Percentiles rank a stretch among this genome's conserved stretches.
Evolutionary conservation across 2,329 filamentous ascomycete genomes (phyloP).

Genomic region (Talaromyces amestolkiae): DNA sequence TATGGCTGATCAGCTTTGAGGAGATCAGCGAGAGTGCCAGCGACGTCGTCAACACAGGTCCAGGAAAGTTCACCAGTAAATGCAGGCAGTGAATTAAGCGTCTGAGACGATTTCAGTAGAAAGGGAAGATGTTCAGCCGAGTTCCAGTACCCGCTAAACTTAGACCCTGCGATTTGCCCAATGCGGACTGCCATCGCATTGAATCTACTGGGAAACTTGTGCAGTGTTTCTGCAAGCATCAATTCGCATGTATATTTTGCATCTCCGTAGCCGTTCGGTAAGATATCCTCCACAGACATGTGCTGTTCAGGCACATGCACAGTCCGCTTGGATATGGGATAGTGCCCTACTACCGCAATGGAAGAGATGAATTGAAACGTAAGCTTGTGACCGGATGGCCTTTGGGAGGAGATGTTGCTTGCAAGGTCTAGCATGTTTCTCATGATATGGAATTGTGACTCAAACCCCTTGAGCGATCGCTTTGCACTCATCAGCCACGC

Average conservation of each 20-base stretch:
- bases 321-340: not conserved
- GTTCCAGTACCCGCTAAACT: conserved; percentile 55
- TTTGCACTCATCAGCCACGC: conserved; percentile 30
- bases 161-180: conserved; percentile 55
- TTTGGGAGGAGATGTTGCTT: conserved; percentile 28
- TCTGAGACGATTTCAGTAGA: conserved; percentile 52
- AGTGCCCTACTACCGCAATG: not conserved
- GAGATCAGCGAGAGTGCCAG: conserved; percentile 35
- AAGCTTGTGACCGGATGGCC: not conserved
- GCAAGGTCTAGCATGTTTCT: conserved; percentile 51
- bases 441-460: conserved; percentile 42
- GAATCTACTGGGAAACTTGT: conserved; percentile 42
- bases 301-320: conserved; percentile 45
- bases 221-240: conserved; percentile 50
- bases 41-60: conserved; percentile 47
- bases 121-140: conserved; percentile 52
- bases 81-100: conserved; percentile 43
- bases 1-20: conserved; percentile 25
- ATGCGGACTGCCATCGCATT: conserved; percentile 45
- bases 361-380: not conserved
- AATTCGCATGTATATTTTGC: conserved; percentile 53
- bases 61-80: conserved; percentile 44
- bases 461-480: conserved; percentile 22
- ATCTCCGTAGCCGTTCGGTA: conserved; percentile 51
- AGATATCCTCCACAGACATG: conserved; percentile 38